Conservation (phyloP, 2,329 filamentous ascomycete genomes). For the Tolypocladium sp. region DNA sequence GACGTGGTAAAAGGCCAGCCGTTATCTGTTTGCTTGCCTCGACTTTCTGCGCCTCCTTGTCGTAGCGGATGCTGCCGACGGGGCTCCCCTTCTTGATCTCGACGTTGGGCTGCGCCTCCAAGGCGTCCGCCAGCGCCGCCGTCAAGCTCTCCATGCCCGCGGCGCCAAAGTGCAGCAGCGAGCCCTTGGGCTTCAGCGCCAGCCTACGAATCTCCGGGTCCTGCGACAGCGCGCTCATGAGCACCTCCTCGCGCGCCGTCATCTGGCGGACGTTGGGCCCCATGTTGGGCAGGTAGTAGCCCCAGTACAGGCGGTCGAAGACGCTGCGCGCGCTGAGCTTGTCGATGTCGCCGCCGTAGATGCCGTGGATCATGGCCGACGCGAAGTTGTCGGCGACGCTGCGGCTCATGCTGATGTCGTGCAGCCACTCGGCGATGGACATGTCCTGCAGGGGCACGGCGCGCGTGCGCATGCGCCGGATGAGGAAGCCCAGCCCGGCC, state of each 20-base stretch:
- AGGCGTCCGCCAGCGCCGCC: constrained; percentile 38
- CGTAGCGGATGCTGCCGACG: constrained; percentile 37
- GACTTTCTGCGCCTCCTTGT: constrained; percentile 26
- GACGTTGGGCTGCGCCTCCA: constrained; percentile 49
- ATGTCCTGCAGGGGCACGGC: constrained; percentile 17
- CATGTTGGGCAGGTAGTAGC: constrained; percentile 16
- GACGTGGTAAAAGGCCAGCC: neutral
- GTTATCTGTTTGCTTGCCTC: constrained; percentile 23
- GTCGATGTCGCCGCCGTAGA: constrained; percentile 85
- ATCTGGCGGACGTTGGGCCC: constrained; percentile 33
- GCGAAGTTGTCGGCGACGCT: constrained; percentile 59
- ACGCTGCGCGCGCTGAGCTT: constrained; percentile 65
- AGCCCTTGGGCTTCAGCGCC: constrained; percentile 19
- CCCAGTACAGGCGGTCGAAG: constrained; percentile 21
- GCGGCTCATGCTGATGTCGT: constrained; percentile 16
- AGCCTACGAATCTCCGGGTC: constrained; percentile 20
- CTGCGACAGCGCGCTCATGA: constrained; percentile 17
- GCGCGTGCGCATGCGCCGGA: constrained; percentile 11
- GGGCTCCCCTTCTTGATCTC: constrained; percentile 40
- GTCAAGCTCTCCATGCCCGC: constrained; percentile 56
- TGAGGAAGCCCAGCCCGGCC: constrained; percentile 15
- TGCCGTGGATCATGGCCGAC: constrained; percentile 74
- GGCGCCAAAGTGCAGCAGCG: constrained; percentile 26
- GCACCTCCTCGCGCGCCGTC: constrained; percentile 16
- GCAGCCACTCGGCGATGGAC: constrained; percentile 27